Percentiles rank a stretch among this genome's conserved stretches.
These are phyloP conservation scores for Gossypium raimondii DNA, from an alignment of 345 rosid species.

Conservation along the genomic window DNA sequence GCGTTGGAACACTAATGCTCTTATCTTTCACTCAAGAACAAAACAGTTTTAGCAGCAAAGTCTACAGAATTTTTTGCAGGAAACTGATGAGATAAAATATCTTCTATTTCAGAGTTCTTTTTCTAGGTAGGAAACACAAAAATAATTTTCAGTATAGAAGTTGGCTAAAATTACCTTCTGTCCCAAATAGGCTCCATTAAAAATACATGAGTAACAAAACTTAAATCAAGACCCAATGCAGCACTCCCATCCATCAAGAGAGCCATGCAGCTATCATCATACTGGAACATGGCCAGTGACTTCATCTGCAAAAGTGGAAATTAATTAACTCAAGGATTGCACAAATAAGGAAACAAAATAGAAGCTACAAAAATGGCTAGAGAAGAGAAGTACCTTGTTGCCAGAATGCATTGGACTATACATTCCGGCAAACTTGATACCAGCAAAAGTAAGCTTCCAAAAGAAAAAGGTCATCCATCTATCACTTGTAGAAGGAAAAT, in stretches of 20 bases:
- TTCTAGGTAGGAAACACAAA: neutral
- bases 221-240: slow-evolving; percentile 93
- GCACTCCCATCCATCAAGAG: slow-evolving; percentile 98
- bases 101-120: neutral
- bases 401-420: slow-evolving; percentile 80
- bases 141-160: neutral
- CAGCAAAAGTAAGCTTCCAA: slow-evolving; percentile 63
- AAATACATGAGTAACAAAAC: slow-evolving; percentile 84
- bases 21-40: neutral
- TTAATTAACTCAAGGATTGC: slow-evolving; percentile 12
- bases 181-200: slow-evolving; percentile 99
- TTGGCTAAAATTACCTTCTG: slow-evolving; percentile 51
- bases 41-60: neutral
- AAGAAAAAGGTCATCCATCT: neutral
- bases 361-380: neutral
- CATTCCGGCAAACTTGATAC: slow-evolving; percentile 73
- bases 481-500: neutral
- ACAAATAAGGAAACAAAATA: slow-evolving; percentile 9
- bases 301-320: slow-evolving; percentile 53
- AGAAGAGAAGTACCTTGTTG: slow-evolving; percentile 54
- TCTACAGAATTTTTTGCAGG: neutral
- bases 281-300: slow-evolving; percentile 59
- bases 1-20: neutral
- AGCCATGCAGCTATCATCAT: slow-evolving; percentile 68
- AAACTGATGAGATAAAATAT: neutral